phyloP scores from a whole-genome alignment of 2,329 filamentous ascomycete genomes.

The Penicillium sp. region DNA sequence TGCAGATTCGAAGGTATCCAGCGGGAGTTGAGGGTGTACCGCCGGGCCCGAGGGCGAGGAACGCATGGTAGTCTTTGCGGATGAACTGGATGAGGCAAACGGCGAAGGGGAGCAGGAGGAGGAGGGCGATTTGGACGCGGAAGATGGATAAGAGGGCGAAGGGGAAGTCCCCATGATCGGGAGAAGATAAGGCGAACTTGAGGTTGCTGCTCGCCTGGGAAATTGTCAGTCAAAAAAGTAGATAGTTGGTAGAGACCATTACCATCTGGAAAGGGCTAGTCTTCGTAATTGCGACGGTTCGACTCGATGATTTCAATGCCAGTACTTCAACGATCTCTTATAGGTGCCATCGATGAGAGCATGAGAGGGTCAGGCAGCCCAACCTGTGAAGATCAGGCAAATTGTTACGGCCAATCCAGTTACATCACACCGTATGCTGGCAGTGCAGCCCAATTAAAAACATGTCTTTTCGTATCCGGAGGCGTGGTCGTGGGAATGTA shows the following conservation, averaged over 20 bases:
- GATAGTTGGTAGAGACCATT: not conserved
- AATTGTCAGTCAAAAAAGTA: not conserved
- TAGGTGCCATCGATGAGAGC: constrained; percentile 3
- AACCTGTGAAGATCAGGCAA: not conserved
- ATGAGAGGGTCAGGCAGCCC: not conserved
- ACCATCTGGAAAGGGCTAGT: constrained; percentile 2
- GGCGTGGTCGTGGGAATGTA: constrained; percentile 4
- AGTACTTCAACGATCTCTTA: constrained; percentile 9
- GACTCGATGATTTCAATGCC: not conserved
- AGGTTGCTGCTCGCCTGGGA: not conserved
- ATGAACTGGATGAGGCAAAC: constrained; percentile 66
- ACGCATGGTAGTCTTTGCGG: constrained; percentile 65
- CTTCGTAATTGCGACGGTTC: not conserved
- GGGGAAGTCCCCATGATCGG: not conserved
- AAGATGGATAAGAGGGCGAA: constrained; percentile 5
- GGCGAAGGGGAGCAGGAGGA: constrained; percentile 51
- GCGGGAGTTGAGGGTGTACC: constrained; percentile 75
- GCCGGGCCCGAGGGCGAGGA: constrained; percentile 77
- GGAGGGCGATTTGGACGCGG: constrained; percentile 13
- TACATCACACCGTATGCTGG: constrained; percentile 23
- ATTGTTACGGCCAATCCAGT: constrained; percentile 1
- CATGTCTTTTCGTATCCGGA: not conserved
- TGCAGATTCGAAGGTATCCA: constrained; percentile 76
- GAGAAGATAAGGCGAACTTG: constrained; percentile 4
- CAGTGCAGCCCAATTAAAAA: constrained; percentile 6